A percentile compares a stretch with the other conserved stretches of the same genome.
Conservation (phyloP, 2,329 filamentous ascomycete species). For the Sporothrix pallida region DNA sequence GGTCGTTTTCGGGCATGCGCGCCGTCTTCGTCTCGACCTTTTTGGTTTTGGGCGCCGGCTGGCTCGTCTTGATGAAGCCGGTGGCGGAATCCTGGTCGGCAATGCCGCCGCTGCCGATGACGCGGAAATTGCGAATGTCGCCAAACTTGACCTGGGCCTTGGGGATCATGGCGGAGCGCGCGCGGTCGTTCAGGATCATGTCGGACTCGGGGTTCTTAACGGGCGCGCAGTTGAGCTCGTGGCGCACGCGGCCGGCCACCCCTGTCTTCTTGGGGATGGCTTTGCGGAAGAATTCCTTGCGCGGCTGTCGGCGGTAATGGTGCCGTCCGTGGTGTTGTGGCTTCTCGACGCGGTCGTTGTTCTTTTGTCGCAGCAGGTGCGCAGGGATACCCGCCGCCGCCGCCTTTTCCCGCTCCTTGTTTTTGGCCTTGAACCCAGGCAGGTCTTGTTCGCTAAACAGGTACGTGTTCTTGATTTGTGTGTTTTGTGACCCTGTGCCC, state of each 20-base stretch:
- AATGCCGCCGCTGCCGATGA: constrained; percentile 65
- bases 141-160: constrained; percentile 62
- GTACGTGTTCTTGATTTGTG: constrained; percentile 79
- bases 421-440: constrained; percentile 71
- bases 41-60: constrained; percentile 59
- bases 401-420: constrained; percentile 61
- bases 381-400: constrained; percentile 64
- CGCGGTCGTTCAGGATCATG: constrained; percentile 63
- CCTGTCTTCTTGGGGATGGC: constrained; percentile 83
- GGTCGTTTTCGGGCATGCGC: constrained; percentile 85
- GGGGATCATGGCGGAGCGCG: constrained; percentile 64
- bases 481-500: constrained; percentile 42
- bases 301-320: constrained; percentile 38
- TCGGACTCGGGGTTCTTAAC: constrained; percentile 74
- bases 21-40: constrained; percentile 82
- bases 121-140: constrained; percentile 55
- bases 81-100: constrained; percentile 53
- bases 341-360: constrained; percentile 52
- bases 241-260: constrained; percentile 72
- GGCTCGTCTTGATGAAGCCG: constrained; percentile 61
- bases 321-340: constrained; percentile 41
- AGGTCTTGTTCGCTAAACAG: constrained; percentile 94
- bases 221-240: constrained; percentile 77
- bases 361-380: constrained; percentile 53
- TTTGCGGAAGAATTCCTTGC: constrained; percentile 66